Percentiles rank a stretch among this genome's conserved stretches.
phyloP scores from a whole-genome alignment of 2,329 filamentous ascomycete genomes.

The Colletotrichum plurivorum region DNA sequence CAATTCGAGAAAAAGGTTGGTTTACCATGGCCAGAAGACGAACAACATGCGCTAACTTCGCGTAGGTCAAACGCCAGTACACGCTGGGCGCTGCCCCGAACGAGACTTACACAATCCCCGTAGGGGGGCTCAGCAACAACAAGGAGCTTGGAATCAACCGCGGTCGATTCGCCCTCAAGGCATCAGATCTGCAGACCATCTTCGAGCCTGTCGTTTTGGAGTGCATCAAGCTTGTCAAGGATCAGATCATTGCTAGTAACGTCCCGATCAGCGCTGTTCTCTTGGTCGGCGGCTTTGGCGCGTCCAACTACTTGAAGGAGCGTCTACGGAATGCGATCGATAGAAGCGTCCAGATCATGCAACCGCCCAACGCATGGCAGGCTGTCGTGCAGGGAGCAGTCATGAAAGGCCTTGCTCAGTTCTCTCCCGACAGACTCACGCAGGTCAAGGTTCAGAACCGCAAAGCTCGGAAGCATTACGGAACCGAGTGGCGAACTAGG shows the following conservation, averaged over 20 bases:
- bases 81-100: slow-evolving; percentile 52
- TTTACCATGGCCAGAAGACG: background rate
- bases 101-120: slow-evolving; percentile 53
- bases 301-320: slow-evolving; percentile 60
- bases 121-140: slow-evolving; percentile 54
- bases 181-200: slow-evolving; percentile 56
- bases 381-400: slow-evolving; percentile 67
- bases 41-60: slow-evolving; percentile 41
- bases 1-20: slow-evolving; percentile 58
- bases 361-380: slow-evolving; percentile 64
- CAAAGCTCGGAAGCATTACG: slow-evolving; percentile 82
- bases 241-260: slow-evolving; percentile 58
- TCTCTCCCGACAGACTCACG: slow-evolving; percentile 50
- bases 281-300: slow-evolving; percentile 65
- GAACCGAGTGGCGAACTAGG: slow-evolving; percentile 84
- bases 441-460: slow-evolving; percentile 61
- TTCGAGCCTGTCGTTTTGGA: slow-evolving; percentile 60
- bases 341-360: slow-evolving; percentile 57
- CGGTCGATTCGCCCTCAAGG: slow-evolving; percentile 54
- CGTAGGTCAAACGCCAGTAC: slow-evolving; percentile 48
- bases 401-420: slow-evolving; percentile 61
- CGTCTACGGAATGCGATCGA: slow-evolving; percentile 54
- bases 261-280: slow-evolving; percentile 61
- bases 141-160: slow-evolving; percentile 54
- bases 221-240: slow-evolving; percentile 59